phyloP scores from a whole-genome alignment of 2,329 filamentous ascomycete species.

The Botrytis squamosa region DNA sequence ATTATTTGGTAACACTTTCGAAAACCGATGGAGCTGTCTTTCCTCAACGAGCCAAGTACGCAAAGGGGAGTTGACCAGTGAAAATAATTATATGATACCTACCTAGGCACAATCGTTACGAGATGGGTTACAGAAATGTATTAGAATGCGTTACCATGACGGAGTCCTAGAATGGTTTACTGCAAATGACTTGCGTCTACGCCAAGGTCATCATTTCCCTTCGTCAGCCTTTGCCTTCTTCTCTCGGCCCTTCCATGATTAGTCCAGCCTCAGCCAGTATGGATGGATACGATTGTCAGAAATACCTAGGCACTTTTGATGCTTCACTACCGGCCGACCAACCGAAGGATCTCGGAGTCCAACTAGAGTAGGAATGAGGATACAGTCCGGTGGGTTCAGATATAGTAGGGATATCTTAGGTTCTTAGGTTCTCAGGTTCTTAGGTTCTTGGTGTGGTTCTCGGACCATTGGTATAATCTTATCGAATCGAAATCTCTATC shows the following conservation, averaged over 20 bases:
- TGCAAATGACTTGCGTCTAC: neutral
- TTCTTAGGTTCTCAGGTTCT: too few relatives aligned
- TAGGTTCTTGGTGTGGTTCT: neutral
- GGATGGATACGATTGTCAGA: neutral
- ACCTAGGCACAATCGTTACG: neutral
- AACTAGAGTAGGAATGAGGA: neutral
- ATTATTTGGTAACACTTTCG: constrained; percentile 3
- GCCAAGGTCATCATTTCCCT: neutral
- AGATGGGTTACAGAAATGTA: neutral
- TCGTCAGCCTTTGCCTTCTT: neutral
- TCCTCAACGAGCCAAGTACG: neutral
- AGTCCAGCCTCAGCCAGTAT: neutral
- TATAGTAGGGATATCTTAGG: neutral
- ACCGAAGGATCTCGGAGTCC: neutral
- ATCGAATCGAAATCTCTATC: constrained; percentile 5
- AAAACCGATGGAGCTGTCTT: neutral
- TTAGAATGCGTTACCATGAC: neutral
- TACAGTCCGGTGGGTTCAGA: neutral
- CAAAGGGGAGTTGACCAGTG: neutral
- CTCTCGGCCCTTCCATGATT: neutral
- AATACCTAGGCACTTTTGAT: neutral
- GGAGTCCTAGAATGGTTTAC: neutral
- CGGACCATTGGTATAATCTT: neutral
- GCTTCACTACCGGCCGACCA: neutral
- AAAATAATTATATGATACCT: neutral